Conservation (phyloP, 768 basidiomycete genomes). For the Royoungia palumana region DNA sequence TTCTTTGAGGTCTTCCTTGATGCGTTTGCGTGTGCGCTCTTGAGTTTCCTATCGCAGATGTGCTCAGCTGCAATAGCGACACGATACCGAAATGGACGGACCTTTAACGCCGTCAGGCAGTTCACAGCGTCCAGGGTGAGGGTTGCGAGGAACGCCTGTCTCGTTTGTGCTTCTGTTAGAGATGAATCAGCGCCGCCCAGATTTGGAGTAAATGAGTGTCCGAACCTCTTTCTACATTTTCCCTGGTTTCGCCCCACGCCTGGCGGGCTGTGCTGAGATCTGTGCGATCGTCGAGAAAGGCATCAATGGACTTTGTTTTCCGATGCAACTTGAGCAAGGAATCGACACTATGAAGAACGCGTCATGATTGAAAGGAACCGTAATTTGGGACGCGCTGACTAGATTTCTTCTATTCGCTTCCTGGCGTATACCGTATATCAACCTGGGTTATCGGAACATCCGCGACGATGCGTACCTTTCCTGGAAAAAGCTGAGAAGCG, state of each 20-base stretch:
- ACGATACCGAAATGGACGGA: slow-evolving; percentile 21
- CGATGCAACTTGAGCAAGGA: slow-evolving; percentile 70
- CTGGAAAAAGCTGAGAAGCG: slow-evolving; percentile 80
- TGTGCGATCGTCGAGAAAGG: slow-evolving; percentile 66
- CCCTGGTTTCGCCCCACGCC: slow-evolving; percentile 82
- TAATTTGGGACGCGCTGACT: slow-evolving; percentile 46
- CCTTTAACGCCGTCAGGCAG: slow-evolving; percentile 66
- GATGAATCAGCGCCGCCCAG: slow-evolving; percentile 2
- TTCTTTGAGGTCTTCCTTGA: slow-evolving; percentile 87
- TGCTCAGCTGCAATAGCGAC: not conserved
- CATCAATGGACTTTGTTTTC: slow-evolving; percentile 67
- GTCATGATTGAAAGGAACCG: slow-evolving; percentile 2
- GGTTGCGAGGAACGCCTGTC: slow-evolving; percentile 73
- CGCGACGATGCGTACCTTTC: slow-evolving; percentile 57
- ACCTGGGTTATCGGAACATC: slow-evolving; percentile 17
- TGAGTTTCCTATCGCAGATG: slow-evolving; percentile 66
- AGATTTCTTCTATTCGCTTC: slow-evolving; percentile 79
- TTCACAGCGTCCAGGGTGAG: slow-evolving; percentile 71
- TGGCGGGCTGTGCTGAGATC: slow-evolving; percentile 61
- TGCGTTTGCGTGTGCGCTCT: slow-evolving; percentile 85
- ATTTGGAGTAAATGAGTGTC: slow-evolving; percentile 1
- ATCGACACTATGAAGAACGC: slow-evolving; percentile 53
- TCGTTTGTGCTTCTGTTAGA: slow-evolving; percentile 69
- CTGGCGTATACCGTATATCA: slow-evolving; percentile 40
- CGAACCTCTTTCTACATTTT: slow-evolving; percentile 79